Evolutionary conservation across 2,329 filamentous ascomycete species (phyloP).

Genomic region (Daldinia sp.): DNA sequence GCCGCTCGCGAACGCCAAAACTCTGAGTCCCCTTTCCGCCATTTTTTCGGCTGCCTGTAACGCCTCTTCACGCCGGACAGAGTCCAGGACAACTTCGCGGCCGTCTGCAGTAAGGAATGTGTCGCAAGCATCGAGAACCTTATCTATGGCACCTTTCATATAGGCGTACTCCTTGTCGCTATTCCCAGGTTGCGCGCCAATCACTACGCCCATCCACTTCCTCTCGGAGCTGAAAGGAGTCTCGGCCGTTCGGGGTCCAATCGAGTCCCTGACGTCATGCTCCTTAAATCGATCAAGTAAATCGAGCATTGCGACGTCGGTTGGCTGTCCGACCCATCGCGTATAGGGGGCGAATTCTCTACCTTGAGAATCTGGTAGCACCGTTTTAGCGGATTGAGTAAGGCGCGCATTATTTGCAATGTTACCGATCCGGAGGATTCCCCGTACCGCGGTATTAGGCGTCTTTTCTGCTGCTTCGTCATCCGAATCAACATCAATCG

Average conservation of each 20-base stretch:
- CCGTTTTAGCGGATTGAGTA: constrained; percentile 79
- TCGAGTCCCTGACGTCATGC: constrained; percentile 87
- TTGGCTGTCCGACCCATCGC: constrained; percentile 96
- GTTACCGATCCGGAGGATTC: constrained; percentile 91
- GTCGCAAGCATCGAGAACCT: constrained; percentile 86
- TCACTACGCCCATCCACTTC: constrained; percentile 99
- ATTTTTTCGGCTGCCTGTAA: constrained; percentile 84
- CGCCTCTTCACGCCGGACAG: constrained; percentile 78
- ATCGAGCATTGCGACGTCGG: constrained; percentile 96
- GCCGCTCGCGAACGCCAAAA: constrained; percentile 94
- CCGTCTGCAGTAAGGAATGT: constrained; percentile 90
- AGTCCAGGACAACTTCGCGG: constrained; percentile 86
- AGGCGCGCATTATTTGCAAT: constrained; percentile 95
- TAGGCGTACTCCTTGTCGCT: constrained; percentile 85
- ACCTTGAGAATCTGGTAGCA: constrained; percentile 85
- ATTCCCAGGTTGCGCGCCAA: constrained; percentile 70
- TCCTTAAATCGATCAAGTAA: constrained; percentile 91
- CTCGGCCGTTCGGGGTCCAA: constrained; percentile 85
- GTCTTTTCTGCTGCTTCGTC: constrained; percentile 66
- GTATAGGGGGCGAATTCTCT: constrained; percentile 76
- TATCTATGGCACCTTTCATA: constrained; percentile 94
- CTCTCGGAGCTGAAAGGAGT: constrained; percentile 96
- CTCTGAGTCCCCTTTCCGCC: constrained; percentile 88
- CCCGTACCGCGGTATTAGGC: constrained; percentile 79
- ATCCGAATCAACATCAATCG: constrained; percentile 66